Evolutionary conservation across 1,284 basidiomycete species (phyloP).

Genomic region (Rhizoctonia solani): DNA sequence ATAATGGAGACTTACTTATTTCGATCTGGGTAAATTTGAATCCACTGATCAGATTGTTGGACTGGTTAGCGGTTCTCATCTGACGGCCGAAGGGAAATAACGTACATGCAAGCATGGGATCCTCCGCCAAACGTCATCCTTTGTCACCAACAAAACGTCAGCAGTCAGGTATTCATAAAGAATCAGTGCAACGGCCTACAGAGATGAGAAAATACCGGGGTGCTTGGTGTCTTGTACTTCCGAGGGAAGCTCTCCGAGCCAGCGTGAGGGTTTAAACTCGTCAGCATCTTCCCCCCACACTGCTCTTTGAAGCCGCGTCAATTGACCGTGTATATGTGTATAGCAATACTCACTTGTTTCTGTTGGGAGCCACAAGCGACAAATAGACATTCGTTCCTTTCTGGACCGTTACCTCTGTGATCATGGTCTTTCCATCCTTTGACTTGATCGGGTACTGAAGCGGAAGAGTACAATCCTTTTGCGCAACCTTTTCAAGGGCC

Average conservation of each 20-base stretch:
- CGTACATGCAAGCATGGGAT: neutral
- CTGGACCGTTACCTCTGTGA: neutral
- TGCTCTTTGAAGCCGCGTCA: neutral
- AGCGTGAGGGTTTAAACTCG: neutral
- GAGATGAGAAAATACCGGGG: neutral
- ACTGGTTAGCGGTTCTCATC: neutral
- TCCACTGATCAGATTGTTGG: neutral
- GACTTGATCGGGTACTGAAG: neutral
- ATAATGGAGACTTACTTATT: neutral
- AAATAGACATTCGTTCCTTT: conserved; percentile 21
- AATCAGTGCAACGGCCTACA: neutral
- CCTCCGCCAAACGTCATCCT: conserved; percentile 6
- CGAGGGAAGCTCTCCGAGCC: neutral
- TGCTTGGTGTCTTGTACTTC: neutral
- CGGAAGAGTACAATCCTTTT: neutral
- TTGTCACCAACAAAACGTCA: no score
- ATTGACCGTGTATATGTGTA: neutral
- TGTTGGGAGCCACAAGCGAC: neutral
- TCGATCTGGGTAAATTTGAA: neutral
- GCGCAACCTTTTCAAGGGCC: neutral
- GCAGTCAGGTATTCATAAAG: no score
- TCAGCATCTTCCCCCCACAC: conserved; percentile 13
- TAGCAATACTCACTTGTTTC: neutral
- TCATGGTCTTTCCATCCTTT: neutral
- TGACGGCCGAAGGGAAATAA: neutral